A percentile compares a stretch with the other conserved stretches of the same genome.
phyloP scores from a whole-genome alignment of 306 rosid species.

The Bauhinia variegata region DNA sequence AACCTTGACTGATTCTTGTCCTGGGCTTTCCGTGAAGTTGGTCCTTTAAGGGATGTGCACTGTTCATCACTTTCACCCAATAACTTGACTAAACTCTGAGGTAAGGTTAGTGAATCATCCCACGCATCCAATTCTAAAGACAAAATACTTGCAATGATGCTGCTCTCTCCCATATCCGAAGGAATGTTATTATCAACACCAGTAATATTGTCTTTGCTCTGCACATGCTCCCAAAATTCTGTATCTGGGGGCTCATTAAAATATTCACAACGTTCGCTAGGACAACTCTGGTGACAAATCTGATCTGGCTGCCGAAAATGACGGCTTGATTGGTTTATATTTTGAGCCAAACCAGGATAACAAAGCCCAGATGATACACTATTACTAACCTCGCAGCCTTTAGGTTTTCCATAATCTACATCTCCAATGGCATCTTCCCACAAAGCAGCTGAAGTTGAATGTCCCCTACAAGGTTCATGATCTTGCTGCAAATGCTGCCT shows the following conservation, averaged over 20 bases:
- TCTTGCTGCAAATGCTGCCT: conserved; percentile 40
- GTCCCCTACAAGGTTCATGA: conserved; percentile 33
- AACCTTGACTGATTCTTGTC: conserved; percentile 57
- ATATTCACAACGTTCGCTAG: conserved; percentile 26
- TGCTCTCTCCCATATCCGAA: conserved; percentile 53
- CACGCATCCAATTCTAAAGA: conserved; percentile 55
- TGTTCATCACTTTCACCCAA: conserved; percentile 49
- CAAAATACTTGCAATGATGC: conserved; percentile 55
- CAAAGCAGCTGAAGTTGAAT: conserved; percentile 44
- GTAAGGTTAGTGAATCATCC: conserved; percentile 44
- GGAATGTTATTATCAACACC: conserved; percentile 27
- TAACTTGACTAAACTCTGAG: conserved; percentile 36
- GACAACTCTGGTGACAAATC: conserved; percentile 35
- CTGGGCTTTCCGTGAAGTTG: conserved; percentile 40
- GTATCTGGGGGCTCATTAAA: conserved; percentile 24
- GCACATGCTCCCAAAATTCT: conserved; percentile 34
- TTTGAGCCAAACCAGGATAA: conserved; percentile 34
- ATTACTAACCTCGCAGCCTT: conserved; percentile 26
- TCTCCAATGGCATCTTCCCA: conserved; percentile 52
- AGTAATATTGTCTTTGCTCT: conserved; percentile 25
- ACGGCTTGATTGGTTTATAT: conserved; percentile 34
- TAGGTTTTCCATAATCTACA: conserved; percentile 34
- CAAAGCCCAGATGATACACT: conserved; percentile 30
- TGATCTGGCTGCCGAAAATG: conserved; percentile 43
- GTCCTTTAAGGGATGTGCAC: conserved; percentile 39